A percentile compares a stretch with the other conserved stretches of the same genome.
phyloP scores from a whole-genome alignment of 2,329 filamentous ascomycete species.

The Sclerotinia spermophila region DNA sequence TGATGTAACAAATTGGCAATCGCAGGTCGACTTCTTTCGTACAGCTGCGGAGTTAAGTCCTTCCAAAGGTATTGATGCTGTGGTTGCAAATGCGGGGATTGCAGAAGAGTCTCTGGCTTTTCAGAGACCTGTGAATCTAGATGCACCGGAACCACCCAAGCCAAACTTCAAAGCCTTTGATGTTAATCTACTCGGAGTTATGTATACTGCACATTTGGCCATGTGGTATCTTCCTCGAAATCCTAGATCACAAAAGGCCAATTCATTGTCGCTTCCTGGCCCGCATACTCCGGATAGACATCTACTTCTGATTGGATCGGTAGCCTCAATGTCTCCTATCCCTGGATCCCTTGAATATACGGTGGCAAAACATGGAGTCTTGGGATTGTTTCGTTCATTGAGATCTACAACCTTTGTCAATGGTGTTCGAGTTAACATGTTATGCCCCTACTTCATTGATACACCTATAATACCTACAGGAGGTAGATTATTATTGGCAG shows the following conservation, averaged over 20 bases:
- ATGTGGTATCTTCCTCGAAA: constrained; percentile 55
- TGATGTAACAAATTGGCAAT: constrained; percentile 63
- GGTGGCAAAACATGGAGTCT: constrained; percentile 61
- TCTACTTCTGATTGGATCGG: constrained; percentile 59
- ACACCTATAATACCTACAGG: constrained; percentile 52
- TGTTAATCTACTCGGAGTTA: constrained; percentile 60
- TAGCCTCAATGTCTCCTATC: constrained; percentile 52
- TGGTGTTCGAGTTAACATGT: constrained; percentile 59
- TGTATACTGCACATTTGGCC: constrained; percentile 64
- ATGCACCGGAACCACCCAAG: constrained; percentile 44
- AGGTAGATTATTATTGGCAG: constrained; percentile 53
- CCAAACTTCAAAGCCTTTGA: constrained; percentile 54
- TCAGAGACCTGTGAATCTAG: constrained; percentile 43
- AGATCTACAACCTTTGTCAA: constrained; percentile 47
- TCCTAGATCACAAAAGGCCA: constrained; percentile 41
- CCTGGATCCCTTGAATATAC: constrained; percentile 52
- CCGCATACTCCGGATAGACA: constrained; percentile 50
- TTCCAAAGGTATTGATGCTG: constrained; percentile 55
- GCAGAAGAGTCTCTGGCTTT: constrained; percentile 43
- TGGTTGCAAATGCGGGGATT: constrained; percentile 66
- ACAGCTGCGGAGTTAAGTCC: constrained; percentile 52
- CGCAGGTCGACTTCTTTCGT: constrained; percentile 61
- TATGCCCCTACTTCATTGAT: constrained; percentile 65
- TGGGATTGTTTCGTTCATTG: constrained; percentile 60
- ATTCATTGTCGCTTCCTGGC: constrained; percentile 34